Evolutionary conservation across 108 stramenopile species (phyloP), one percentile per base, ranked within the genome.

Genomic region (Cyclostephanos tholiformis): DNA sequence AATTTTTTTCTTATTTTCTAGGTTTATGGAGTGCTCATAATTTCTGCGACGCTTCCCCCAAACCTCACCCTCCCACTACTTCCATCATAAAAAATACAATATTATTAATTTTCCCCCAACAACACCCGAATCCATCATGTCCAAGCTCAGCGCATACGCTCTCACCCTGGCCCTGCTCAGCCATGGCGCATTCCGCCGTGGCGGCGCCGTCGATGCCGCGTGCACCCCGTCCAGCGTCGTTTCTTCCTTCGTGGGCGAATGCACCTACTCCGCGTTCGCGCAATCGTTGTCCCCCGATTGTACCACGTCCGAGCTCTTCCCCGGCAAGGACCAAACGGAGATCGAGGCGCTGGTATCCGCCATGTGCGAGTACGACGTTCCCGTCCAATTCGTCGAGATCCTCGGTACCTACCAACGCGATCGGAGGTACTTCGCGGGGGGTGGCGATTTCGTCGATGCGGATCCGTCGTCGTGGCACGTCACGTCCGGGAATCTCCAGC

Each of bases 331-430:
- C 41, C 20, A 43, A 22, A 0, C 64, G 4, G 57, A 13, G 9
- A 23, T n/a, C 30, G 26, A 65, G 7, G 63, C 51, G 48, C 23
- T 44, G 23, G 72, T 72, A 20, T 48, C 76, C 16, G 61, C 65
- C 4, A 35, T 75, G 20, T 75, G 74, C 49, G 56, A 67, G 22
- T 75, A 75, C 38, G 74, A 75, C 20, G 74, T 49, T 12, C 66
- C 60, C 12, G 59, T 60, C 14, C 74, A 75, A 32, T 75, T 68
- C 58, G 74, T 75, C 10, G 74, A 75, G 30, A 75, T 75, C 41
- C 63, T 67, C 11, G 74, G 74, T 12, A 25, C 49, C 74, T 75
- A 62, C 35, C 74, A 67, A 27, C 13, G 1, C 1, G 74, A 75
- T 44, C 53, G 48, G 1, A 29, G 60, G 9, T 75, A 68, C 58